These are phyloP conservation scores for Pyrus communis DNA, from an alignment of 306 rosid species.

Conservation along the genomic window DNA sequence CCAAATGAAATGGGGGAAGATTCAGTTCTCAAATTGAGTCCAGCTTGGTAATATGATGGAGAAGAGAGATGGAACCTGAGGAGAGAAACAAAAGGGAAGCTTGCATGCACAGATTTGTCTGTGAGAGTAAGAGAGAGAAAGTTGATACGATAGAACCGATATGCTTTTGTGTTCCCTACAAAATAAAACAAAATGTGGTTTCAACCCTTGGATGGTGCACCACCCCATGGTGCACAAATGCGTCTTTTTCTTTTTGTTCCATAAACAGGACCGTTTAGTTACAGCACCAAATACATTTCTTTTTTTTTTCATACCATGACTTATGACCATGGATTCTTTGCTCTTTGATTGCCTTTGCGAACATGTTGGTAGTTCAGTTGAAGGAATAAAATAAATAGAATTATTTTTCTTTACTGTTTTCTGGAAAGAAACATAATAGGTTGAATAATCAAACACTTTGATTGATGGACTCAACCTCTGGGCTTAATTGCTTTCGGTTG, in stretches of 20 bases:
- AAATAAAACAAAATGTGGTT: background rate
- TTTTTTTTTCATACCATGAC: background rate
- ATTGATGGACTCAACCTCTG: background rate
- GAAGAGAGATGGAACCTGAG: background rate
- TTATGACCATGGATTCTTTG: background rate
- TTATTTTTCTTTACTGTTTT: no score
- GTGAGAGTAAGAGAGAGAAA: background rate
- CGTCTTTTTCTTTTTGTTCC: background rate
- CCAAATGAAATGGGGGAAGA: background rate
- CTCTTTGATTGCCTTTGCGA: background rate
- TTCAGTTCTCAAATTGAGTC: background rate
- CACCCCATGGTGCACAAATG: background rate
- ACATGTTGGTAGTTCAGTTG: background rate
- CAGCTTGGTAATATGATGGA: background rate
- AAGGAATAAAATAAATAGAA: background rate
- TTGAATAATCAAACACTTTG: background rate
- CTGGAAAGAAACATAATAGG: no score
- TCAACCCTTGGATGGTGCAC: background rate
- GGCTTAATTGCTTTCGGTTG: background rate
- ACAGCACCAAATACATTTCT: background rate
- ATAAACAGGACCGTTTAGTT: background rate
- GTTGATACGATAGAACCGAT: background rate
- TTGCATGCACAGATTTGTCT: background rate
- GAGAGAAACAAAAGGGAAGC: background rate
- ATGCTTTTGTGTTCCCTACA: background rate